Conservation (phyloP, 768 basidiomycete species). For the Dacryopinax primogenitus region DNA sequence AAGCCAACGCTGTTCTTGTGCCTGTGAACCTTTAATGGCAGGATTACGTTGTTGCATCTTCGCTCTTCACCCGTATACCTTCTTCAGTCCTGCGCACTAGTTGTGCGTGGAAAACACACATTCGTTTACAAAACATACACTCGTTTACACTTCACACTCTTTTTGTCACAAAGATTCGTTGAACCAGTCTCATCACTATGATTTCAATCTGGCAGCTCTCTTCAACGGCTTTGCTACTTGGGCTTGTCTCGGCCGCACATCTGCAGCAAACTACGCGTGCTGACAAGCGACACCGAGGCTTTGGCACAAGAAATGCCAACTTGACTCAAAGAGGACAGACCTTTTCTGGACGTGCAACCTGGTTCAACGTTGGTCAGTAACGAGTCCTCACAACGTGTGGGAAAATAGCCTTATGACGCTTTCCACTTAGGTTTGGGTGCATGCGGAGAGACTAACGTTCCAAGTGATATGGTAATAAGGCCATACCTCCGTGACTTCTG, state of each 20-base stretch:
- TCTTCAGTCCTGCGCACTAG: neutral
- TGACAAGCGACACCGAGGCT: neutral
- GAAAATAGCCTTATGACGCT: neutral
- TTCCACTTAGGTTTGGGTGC: conserved; percentile 33
- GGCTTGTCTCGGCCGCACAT: neutral
- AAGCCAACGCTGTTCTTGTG: neutral
- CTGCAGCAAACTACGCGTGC: neutral
- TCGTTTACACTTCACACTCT: neutral
- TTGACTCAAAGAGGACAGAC: neutral
- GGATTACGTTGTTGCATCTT: no score
- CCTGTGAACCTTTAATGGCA: neutral
- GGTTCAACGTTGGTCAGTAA: conserved; percentile 44
- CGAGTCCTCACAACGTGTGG: conserved; percentile 7
- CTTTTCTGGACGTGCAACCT: conserved; percentile 34
- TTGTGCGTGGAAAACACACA: neutral
- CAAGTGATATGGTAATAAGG: conserved; percentile 27
- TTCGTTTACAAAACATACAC: neutral
- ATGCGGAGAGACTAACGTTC: conserved; percentile 34
- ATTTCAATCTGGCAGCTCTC: neutral
- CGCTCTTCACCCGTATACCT: no score
- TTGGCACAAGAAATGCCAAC: neutral
- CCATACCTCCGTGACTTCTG: neutral
- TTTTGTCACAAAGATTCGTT: neutral
- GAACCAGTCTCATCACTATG: neutral
- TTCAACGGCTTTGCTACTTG: neutral